phyloP scores from a whole-genome alignment of 106 monocot species.

The Apostasia shenzhenica region DNA sequence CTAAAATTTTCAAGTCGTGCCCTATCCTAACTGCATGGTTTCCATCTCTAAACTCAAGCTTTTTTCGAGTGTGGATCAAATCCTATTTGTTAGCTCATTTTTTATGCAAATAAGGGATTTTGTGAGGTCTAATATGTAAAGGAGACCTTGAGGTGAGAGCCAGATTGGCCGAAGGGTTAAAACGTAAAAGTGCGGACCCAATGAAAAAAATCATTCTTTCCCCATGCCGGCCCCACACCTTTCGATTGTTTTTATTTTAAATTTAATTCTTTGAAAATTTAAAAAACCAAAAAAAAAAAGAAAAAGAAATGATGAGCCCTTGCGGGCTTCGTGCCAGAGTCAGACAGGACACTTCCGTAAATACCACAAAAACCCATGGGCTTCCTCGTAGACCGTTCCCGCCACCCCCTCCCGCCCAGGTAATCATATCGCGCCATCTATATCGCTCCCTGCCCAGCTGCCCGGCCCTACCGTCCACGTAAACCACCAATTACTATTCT shows the following conservation, averaged over 20 bases:
- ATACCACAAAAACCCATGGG: neutral
- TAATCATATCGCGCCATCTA: slow-evolving; percentile 1
- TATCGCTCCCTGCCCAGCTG: neutral
- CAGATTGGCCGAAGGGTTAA: neutral
- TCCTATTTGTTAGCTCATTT: too few species aligned
- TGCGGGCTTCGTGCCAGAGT: neutral
- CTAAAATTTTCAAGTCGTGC: too few species aligned
- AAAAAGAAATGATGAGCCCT: neutral
- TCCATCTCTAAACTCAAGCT: too few species aligned
- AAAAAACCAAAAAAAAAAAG: neutral
- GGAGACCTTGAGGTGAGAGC: too few species aligned
- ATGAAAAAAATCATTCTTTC: neutral
- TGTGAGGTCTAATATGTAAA: too few species aligned
- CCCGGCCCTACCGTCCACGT: neutral
- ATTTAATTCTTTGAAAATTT: neutral
- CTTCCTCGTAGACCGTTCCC: neutral
- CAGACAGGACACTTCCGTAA: slow-evolving; percentile 5
- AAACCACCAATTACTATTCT: neutral
- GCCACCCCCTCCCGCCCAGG: neutral
- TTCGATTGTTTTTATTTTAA: neutral
- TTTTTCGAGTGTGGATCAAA: too few species aligned
- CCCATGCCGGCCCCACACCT: slow-evolving; percentile 1
- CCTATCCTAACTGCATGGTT: too few species aligned
- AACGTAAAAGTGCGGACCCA: neutral
- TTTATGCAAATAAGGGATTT: too few species aligned